Evolutionary conservation across 495 filamentous ascomycete genomes (phyloP), one percentile per base, ranked within the genome.

Genomic region (Podospora sp.): DNA sequence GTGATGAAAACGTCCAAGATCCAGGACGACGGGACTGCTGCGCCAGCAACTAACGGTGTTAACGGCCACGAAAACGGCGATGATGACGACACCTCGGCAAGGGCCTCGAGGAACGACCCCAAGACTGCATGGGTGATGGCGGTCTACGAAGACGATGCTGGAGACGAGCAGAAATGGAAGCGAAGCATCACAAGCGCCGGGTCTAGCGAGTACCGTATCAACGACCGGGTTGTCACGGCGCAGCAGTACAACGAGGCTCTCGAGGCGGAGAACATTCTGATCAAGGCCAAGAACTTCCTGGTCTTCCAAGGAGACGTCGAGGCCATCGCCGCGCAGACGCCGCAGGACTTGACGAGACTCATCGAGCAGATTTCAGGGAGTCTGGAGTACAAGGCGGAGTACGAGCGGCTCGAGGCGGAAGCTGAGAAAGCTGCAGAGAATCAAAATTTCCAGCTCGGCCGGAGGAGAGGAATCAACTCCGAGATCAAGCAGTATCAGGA

Each of bases 261-360:
- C 56, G 95, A 98, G 77, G 84, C 88, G 46, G 94, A 99, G 76
- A 97, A 97, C 70, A 99, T 99, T 66, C 80, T 98, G 72, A 97
- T 99, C 80, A 97, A 96, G 76, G 95, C 95, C 36, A 89, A 95
- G 65, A 98, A 98, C 76, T 99, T 98, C 78, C 84, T 99, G 0
- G 95, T 99, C 27, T 98, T 98, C 78, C 95, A 99, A 77, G 95
- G 95, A 61, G 95, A 99, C 75, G 95, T 99, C 52, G 95, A 99
- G 79, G 89, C 92, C n/a, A 97, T 99, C 69, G 96, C 95, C 6
- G 90, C 92, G 7, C 95, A 98, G 76, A 92, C 92, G 0, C 92
- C 95, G 0, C 91, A 89, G 69, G 95, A 98, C 69, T 86, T 98
- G n/a, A 99, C 95, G 0, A 89, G 92, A 24, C 79, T 98, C 60